phyloP scores from a whole-genome alignment of 768 basidiomycete species.

The Mycena filopes region DNA sequence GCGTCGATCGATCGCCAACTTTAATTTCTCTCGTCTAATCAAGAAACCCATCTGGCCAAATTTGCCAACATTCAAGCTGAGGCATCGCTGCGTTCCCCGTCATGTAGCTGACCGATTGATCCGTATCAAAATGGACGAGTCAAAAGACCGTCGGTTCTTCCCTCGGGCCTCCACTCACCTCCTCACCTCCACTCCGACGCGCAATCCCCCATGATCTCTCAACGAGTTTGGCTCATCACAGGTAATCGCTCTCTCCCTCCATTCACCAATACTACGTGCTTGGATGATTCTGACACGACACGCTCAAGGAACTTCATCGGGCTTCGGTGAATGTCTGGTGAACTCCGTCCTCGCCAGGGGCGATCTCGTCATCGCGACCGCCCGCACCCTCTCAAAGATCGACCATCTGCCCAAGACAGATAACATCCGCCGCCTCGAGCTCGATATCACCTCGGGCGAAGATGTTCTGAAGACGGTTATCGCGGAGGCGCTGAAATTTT shows the following conservation, averaged over 20 bases:
- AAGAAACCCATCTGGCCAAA: no score
- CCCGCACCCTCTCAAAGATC: constrained; percentile 47
- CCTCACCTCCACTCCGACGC: no score
- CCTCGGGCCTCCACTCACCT: no score
- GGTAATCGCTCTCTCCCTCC: background rate
- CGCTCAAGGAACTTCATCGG: constrained; percentile 49
- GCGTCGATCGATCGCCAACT: background rate
- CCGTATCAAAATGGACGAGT: no score
- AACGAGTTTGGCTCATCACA: constrained; percentile 32
- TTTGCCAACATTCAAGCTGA: no score
- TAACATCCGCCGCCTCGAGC: constrained; percentile 44
- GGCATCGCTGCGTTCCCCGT: no score
- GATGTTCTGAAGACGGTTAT: constrained; percentile 44
- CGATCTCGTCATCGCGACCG: constrained; percentile 57
- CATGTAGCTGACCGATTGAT: no score
- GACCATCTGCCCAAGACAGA: constrained; percentile 19
- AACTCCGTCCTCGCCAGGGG: constrained; percentile 50
- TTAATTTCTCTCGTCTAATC: background rate
- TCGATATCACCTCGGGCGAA: constrained; percentile 48
- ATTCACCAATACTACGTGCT: no score
- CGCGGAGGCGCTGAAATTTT: constrained; percentile 45
- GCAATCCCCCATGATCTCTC: background rate
- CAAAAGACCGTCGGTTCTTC: no score
- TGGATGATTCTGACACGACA: background rate
- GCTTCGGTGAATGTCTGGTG: constrained; percentile 53